Percentiles rank a stretch among this genome's conserved stretches.
phyloP scores from a whole-genome alignment of 1,139 yeast genomes.

The Scheffersomyces titani region DNA sequence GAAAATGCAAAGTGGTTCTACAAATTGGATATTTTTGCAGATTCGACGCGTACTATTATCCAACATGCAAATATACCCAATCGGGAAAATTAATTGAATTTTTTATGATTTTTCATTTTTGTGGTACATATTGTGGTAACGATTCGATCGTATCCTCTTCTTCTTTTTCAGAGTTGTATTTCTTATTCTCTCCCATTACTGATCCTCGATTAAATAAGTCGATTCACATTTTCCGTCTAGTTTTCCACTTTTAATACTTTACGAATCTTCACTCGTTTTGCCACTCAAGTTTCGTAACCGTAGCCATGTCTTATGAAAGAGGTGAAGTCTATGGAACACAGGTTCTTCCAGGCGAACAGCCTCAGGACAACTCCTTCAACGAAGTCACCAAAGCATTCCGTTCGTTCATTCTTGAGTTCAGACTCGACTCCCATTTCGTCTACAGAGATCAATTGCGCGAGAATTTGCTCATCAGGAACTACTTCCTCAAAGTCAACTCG shows the following conservation, averaged over 20 bases:
- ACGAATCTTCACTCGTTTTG: not conserved
- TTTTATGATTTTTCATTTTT: not conserved
- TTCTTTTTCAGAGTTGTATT: not conserved
- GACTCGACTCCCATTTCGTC: slow-evolving; percentile 77
- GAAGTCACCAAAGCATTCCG: slow-evolving; percentile 82
- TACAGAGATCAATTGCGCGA: slow-evolving; percentile 93
- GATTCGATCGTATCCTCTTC: not conserved
- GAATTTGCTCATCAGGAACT: slow-evolving; percentile 76
- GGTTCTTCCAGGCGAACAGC: slow-evolving; percentile 80
- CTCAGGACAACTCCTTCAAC: slow-evolving; percentile 66
- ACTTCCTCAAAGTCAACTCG: slow-evolving; percentile 71
- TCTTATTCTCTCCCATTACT: not conserved
- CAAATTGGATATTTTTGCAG: not conserved
- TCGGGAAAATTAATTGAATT: not conserved
- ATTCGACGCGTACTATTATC: not conserved
- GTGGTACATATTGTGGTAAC: not conserved
- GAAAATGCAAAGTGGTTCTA: not conserved
- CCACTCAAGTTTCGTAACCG: not conserved
- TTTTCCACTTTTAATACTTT: not conserved
- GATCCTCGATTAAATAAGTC: not conserved
- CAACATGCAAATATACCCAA: not conserved
- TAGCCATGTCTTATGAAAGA: slow-evolving; percentile 71
- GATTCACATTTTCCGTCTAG: no score
- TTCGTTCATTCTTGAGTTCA: slow-evolving; percentile 80
- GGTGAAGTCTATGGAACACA: slow-evolving; percentile 81